phyloP scores from a whole-genome alignment of 2,329 filamentous ascomycete species.

The Beauveria sp. region DNA sequence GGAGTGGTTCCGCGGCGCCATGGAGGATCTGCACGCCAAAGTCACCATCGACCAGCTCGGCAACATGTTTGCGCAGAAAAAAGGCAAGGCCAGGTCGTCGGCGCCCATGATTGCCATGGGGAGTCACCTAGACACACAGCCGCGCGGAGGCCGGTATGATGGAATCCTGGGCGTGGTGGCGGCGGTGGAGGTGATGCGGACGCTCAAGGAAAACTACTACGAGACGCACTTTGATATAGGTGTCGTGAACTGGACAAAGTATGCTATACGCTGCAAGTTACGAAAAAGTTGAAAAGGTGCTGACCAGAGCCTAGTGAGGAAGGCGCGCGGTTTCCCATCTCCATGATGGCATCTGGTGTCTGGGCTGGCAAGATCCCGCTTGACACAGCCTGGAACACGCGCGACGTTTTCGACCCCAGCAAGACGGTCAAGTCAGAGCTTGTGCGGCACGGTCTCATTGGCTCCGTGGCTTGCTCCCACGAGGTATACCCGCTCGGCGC shows the following conservation, averaged over 20 bases:
- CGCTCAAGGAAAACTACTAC: conserved; percentile 54
- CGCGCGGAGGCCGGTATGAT: conserved; percentile 61
- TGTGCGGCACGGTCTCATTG: conserved; percentile 60
- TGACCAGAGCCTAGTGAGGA: conserved; percentile 51
- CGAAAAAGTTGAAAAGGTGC: not conserved
- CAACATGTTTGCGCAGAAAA: conserved; percentile 67
- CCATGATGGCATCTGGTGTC: conserved; percentile 69
- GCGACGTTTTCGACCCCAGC: conserved; percentile 40
- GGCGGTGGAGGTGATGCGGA: conserved; percentile 63
- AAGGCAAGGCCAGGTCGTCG: conserved; percentile 49
- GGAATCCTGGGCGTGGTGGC: conserved; percentile 69
- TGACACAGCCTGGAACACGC: conserved; percentile 52
- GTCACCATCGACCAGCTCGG: conserved; percentile 70
- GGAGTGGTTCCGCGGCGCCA: conserved; percentile 67
- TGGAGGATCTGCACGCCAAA: conserved; percentile 56
- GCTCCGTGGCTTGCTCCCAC: conserved; percentile 19
- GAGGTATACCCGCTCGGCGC: conserved; percentile 53
- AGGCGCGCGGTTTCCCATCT: conserved; percentile 69
- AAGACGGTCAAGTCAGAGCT: conserved; percentile 40
- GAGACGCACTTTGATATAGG: conserved; percentile 66
- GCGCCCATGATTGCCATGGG: conserved; percentile 59
- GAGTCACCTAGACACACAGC: conserved; percentile 61
- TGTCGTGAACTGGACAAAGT: conserved; percentile 73
- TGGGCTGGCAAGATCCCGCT: conserved; percentile 64
- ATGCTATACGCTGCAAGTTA: conserved; percentile 12